phyloP scores from a whole-genome alignment of 345 rosid genomes.

The Eucalyptus curtisii region DNA sequence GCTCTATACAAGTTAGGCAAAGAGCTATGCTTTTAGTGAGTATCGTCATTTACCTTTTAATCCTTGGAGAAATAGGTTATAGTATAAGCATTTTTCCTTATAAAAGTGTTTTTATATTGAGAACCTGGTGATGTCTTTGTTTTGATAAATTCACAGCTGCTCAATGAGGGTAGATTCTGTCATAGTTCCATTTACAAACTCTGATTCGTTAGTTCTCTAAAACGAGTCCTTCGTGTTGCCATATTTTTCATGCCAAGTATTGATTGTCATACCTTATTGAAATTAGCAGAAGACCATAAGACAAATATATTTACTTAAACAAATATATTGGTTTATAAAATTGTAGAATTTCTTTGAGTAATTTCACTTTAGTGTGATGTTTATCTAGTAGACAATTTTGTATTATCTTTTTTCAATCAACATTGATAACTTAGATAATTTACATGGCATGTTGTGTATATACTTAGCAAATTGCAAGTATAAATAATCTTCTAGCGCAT shows the following conservation, averaged over 20 bases:
- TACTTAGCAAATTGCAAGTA: neutral
- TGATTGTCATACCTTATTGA: neutral
- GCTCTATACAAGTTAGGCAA: neutral
- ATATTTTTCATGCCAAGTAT: neutral
- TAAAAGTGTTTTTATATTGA: neutral
- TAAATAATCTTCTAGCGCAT: neutral
- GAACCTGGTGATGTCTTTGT: neutral
- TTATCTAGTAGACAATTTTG: neutral
- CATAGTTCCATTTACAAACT: neutral
- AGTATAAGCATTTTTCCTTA: neutral
- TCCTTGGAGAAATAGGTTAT: neutral
- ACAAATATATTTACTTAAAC: neutral
- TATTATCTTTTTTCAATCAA: neutral
- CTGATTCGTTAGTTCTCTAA: neutral
- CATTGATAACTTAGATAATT: neutral
- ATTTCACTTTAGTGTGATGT: neutral
- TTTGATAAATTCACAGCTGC: neutral
- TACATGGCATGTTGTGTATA: neutral
- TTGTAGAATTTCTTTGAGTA: neutral
- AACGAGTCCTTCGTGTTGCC: neutral
- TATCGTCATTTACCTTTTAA: neutral
- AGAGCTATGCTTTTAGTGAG: neutral
- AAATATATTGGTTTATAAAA: neutral
- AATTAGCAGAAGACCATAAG: neutral
- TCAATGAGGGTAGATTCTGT: neutral